These are phyloP conservation scores for Tremellales sp. DNA, from an alignment of 1,284 basidiomycete genomes.

Conservation along the genomic window DNA sequence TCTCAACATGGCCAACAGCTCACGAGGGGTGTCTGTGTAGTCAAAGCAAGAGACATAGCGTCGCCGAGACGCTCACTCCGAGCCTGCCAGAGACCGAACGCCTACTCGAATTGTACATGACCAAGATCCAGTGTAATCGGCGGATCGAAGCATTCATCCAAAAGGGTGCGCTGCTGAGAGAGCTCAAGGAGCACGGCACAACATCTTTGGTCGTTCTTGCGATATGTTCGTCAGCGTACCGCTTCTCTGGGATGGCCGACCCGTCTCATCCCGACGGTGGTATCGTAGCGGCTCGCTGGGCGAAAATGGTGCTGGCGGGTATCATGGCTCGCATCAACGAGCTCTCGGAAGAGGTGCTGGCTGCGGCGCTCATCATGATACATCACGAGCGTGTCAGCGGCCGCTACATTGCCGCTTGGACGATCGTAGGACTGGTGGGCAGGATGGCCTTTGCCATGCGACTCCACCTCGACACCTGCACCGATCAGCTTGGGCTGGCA, in stretches of 20 bases:
- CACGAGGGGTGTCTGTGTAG: too few species aligned
- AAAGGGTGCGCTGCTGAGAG: too few species aligned
- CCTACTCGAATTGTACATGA: too few species aligned
- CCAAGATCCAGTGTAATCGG: too few species aligned
- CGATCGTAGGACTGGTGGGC: neutral
- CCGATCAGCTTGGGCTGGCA: neutral
- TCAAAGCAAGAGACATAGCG: too few species aligned
- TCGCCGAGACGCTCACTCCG: too few species aligned
- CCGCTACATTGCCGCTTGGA: conserved; percentile 1
- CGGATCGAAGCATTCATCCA: too few species aligned
- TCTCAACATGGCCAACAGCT: too few species aligned
- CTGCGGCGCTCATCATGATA: neutral
- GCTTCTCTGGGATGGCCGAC: neutral
- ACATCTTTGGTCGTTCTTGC: neutral
- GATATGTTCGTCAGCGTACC: neutral
- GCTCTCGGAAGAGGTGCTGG: neutral
- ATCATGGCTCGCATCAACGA: neutral
- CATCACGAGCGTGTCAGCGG: conserved; percentile 1
- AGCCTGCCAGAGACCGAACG: too few species aligned
- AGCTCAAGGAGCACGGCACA: too few species aligned
- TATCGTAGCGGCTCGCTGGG: neutral
- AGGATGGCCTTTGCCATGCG: conserved; percentile 1
- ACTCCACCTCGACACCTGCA: too few species aligned
- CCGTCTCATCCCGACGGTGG: conserved; percentile 4
- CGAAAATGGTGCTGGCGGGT: neutral